Conservation (phyloP, 139 green algal genomes). For the Chlamydomonas urium region DNA sequence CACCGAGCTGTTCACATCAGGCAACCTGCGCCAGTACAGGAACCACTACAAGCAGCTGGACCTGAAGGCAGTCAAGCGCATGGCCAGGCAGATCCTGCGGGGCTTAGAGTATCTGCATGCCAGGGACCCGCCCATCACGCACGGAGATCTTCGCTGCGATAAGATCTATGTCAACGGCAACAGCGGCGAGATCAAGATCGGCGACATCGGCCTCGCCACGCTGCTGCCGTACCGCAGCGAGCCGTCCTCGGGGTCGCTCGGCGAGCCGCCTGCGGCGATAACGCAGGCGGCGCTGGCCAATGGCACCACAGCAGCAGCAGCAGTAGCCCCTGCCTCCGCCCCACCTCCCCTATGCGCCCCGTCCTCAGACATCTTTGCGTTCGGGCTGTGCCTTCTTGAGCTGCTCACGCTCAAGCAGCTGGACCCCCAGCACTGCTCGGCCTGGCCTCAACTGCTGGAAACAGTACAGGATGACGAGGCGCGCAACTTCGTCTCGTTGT, state of each 20-base stretch:
- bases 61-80: conserved; percentile 80
- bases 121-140: conserved; percentile 85
- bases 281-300: neutral
- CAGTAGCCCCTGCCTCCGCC: neutral
- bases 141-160: conserved; percentile 94
- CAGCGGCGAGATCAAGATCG: conserved; percentile 92
- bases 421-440: conserved; percentile 50
- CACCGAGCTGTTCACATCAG: conserved; percentile 90
- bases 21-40: conserved; percentile 84
- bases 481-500: conserved; percentile 72
- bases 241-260: neutral
- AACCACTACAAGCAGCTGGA: conserved; percentile 71
- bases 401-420: conserved; percentile 83
- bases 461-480: conserved; percentile 70
- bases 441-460: conserved; percentile 36
- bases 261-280: conserved; percentile 10
- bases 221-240: conserved; percentile 71
- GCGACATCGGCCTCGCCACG: conserved; percentile 83
- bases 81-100: conserved; percentile 80
- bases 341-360: neutral
- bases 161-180: conserved; percentile 94
- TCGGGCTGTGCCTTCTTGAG: conserved; percentile 96
- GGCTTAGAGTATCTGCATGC: conserved; percentile 86
- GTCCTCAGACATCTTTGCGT: conserved; percentile 93
- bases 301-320: conserved; percentile 1